Percentiles rank a stretch among this genome's conserved stretches.
These are phyloP conservation scores for Colletotrichum australisinense DNA, from an alignment of 2,329 filamentous ascomycete species.

Conservation along the genomic window DNA sequence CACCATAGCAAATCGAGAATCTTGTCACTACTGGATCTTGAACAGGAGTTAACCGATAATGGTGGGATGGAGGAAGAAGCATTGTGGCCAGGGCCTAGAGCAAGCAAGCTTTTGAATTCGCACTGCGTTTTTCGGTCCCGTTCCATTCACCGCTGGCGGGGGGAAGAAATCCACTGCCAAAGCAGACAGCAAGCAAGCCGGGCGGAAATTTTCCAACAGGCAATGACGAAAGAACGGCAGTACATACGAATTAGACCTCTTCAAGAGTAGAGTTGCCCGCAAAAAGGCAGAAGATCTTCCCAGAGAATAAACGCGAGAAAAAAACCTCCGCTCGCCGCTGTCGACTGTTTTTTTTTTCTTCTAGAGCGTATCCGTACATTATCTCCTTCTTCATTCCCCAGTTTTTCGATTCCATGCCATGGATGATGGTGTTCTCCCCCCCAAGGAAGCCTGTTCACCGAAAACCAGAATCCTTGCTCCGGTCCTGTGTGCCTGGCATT, in stretches of 20 bases:
- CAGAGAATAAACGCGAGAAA: background rate
- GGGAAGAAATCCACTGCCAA: background rate
- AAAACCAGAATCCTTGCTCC: conserved; percentile 21
- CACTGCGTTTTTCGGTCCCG: background rate
- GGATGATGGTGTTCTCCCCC: background rate
- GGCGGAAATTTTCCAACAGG: background rate
- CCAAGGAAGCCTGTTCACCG: conserved; percentile 6
- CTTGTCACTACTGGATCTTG: background rate
- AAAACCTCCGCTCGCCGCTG: background rate
- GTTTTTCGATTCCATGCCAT: conserved; percentile 27
- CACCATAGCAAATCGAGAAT: conserved; percentile 11
- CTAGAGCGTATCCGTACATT: background rate
- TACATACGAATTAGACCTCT: background rate
- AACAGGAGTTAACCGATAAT: background rate
- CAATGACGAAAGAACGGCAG: conserved; percentile 11
- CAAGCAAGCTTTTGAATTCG: background rate
- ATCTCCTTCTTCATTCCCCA: conserved; percentile 5
- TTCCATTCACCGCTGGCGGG: background rate
- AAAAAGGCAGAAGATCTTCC: conserved; percentile 13
- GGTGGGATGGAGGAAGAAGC: background rate
- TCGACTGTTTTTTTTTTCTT: background rate
- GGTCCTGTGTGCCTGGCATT: background rate
- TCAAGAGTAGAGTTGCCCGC: background rate
- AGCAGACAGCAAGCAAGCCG: background rate
- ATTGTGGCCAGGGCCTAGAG: no score